Evolutionary conservation across 768 basidiomycete species (phyloP).

Genomic region (Xerocomellus intermedius): DNA sequence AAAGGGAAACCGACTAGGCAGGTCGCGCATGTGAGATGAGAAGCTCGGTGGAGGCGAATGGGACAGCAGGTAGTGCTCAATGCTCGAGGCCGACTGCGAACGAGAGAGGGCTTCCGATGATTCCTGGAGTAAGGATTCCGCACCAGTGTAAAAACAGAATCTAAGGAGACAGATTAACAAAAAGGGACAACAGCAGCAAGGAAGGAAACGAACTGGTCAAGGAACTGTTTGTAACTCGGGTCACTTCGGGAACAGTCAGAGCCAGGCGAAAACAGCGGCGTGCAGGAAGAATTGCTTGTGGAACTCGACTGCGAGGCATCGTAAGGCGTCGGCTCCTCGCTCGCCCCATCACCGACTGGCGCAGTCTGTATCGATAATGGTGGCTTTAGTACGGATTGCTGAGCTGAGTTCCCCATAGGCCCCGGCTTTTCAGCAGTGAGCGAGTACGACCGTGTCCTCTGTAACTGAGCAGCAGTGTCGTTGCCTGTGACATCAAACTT

Average conservation of each 20-base stretch:
- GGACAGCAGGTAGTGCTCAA: conserved; percentile 49
- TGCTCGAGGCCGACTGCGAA: conserved; percentile 51
- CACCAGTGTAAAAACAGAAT: conserved; percentile 81
- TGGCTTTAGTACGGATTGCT: conserved; percentile 2
- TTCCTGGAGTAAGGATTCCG: conserved; percentile 37
- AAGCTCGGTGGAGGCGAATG: conserved; percentile 31
- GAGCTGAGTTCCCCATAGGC: conserved; percentile 12
- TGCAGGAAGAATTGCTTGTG: conserved; percentile 45
- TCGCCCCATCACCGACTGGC: conserved; percentile 21
- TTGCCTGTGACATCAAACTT: conserved; percentile 21
- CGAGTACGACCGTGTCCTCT: conserved; percentile 40
- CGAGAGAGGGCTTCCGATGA: conserved; percentile 33
- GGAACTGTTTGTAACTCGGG: conserved; percentile 57
- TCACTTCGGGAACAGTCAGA: conserved; percentile 27
- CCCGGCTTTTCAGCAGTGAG: conserved; percentile 1
- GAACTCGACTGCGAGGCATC: conserved; percentile 43
- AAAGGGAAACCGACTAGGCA: conserved; percentile 25
- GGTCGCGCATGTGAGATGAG: conserved; percentile 19
- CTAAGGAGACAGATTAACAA: conserved; percentile 36
- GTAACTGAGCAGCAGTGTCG: conserved; percentile 22
- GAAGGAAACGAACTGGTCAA: conserved; percentile 53
- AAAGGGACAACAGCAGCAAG: not conserved
- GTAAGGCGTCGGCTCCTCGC: conserved; percentile 47
- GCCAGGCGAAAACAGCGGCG: conserved; percentile 42
- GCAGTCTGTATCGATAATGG: conserved; percentile 13